Evolutionary conservation across 495 filamentous ascomycete genomes (phyloP), one percentile per base, ranked within the genome.

Genomic region (Neurospora sp.): DNA sequence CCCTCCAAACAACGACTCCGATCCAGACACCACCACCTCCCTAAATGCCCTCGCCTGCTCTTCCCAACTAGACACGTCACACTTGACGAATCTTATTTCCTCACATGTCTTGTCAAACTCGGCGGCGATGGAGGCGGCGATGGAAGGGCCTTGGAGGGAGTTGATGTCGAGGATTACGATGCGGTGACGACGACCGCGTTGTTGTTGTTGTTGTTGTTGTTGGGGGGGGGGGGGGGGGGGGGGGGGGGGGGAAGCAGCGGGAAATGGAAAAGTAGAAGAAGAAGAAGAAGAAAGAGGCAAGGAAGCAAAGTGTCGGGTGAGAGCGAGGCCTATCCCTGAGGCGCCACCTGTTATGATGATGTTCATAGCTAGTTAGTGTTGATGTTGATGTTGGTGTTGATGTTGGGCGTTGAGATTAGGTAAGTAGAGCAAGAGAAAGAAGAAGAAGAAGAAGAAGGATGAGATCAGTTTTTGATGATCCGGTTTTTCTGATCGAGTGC

Each of bases 121-220:
- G 9, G 77, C 6, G 0, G 75, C 76, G 1, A 87, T 71, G 27
- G 76, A 68, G 2, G 79, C 72, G 7, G 83, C 79, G 8, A 81
- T 78, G 8, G 73, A 38, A 2, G 72, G 69, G 0, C 84, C 84
- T 1, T 78, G 72, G 0, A 72, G 69, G 16, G 78, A 69, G 71
- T 86, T 84, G 72, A 88, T 79, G 74, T 89, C 87, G n/a, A 89
- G 75, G 40, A 89, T 83, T 20, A 83, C 82, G 68, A 89, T 79
- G 1, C 77, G 76, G 73, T 85, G 78, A 27, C 81, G 35, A 37
- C 35, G 0, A 37, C 35, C 35, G 35, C 35, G 4, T 31, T 82
- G 79, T 9, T 20, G 44, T 31, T 82, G 79, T 9, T 48, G 31
- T 31, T 35, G 31, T 35, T 35, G 78, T 27, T 27, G 22, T 22